Base-by-base conservation (phyloP, 2,329 filamentous ascomycete genomes). In the Alternaria sp. region DNA sequence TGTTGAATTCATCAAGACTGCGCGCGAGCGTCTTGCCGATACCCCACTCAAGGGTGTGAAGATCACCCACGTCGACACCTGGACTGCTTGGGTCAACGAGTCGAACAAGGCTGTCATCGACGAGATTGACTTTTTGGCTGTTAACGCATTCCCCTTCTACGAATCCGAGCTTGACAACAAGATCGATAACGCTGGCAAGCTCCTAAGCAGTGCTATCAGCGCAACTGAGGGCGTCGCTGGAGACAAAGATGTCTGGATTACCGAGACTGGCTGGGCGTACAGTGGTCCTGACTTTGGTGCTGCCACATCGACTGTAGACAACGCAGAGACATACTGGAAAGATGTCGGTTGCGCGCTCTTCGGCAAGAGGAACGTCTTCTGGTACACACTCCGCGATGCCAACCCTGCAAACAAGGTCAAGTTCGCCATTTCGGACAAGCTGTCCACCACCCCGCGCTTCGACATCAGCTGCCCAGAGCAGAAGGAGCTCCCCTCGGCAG, bases 371-470 rank as follows among this genome's bases (percentile, higher is more conserved):
- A 74, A 78, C 63, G 70, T 73, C 36, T 79, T 73, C 65, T 79
- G 75, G 74, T 79, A 78, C 65, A 74, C 70, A 7, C 69, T 78
- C 5, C 69, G 69, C 9, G 76, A 78, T 53, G 70, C 73, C 52
- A 87, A 87, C 82, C 83, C 85, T 51, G 85, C 82, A 74, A 87
- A 87, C 82, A 72, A 81, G 73, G 81, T 85, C 79, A 85, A 86
- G 81, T 87, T 87, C 54, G 85, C 81, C 74, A 83, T 88, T 64
- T 85, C 84, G 71, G 77, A 85, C 61, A 77, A 86, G 71, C 80
- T 87, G 54, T 82, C 79, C 63, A 85, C 83, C 68, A 83, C 74
- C 27, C 81, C 85, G 44, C 76, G 78, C 55, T 87, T 84, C 76
- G 80, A 88, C 73, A 81, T 88, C 57, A 83, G 79, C 68, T 88